Percentiles rank a stretch among this genome's conserved stretches.
Conservation (phyloP, 1,284 basidiomycete species). For the Xerocomus minutiporus region DNA sequence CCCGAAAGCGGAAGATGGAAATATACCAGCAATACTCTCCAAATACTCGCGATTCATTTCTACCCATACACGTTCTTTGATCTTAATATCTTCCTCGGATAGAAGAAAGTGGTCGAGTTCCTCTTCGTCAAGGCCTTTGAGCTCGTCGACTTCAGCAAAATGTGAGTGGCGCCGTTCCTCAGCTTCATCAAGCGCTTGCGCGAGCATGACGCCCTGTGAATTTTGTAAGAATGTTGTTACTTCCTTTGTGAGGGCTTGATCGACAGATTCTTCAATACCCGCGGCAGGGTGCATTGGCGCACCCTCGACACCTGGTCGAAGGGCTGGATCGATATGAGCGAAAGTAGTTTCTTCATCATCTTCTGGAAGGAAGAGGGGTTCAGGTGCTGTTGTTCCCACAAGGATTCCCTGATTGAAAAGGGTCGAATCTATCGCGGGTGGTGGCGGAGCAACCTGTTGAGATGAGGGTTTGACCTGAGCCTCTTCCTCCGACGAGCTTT, state of each 20-base stretch:
- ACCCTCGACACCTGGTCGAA: constrained; percentile 35
- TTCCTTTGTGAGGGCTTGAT: constrained; percentile 58
- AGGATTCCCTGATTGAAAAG: constrained; percentile 45
- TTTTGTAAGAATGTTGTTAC: constrained; percentile 60
- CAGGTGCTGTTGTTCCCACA: constrained; percentile 20
- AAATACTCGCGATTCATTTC: constrained; percentile 94
- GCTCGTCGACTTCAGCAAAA: constrained; percentile 54
- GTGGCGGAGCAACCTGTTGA: constrained; percentile 31
- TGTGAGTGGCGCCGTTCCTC: constrained; percentile 54
- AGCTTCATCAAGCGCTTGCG: constrained; percentile 58
- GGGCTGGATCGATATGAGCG: constrained; percentile 54
- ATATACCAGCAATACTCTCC: constrained; percentile 80
- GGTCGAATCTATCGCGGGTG: constrained; percentile 32
- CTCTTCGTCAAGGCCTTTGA: constrained; percentile 84
- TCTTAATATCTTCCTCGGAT: constrained; percentile 79
- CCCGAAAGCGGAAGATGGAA: constrained; percentile 5
- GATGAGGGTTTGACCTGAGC: constrained; percentile 22
- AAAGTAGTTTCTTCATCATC: constrained; percentile 41
- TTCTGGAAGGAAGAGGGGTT: constrained; percentile 41
- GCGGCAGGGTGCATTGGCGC: constrained; percentile 17
- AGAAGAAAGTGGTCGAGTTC: constrained; percentile 88
- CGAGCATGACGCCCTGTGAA: constrained; percentile 51
- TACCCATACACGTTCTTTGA: constrained; percentile 96
- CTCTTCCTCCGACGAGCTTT: constrained; percentile 39
- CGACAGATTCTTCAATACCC: constrained; percentile 43